Base-by-base conservation (phyloP, 768 basidiomycete species). In the Grammothele lineata region DNA sequence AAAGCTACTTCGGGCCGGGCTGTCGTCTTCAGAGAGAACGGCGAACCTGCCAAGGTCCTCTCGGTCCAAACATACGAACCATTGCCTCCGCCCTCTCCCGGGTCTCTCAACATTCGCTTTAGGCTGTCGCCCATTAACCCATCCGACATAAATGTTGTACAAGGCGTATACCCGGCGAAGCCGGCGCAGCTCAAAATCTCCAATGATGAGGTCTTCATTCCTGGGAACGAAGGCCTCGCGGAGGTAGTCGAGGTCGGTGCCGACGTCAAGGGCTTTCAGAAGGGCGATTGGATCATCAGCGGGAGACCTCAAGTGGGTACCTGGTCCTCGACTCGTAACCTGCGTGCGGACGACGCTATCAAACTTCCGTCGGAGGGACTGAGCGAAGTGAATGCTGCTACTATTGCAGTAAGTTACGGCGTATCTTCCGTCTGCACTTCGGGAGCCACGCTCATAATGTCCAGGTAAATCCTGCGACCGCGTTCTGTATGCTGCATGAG, bases 381-480 rank as follows among this genome's bases (percentile, higher is more conserved):
- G 33, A 77, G 68, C 14, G 77, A 81, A 52, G 84, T 72, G 18
- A 74, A 81, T 51, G 87, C 77, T n/a, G 87, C 89, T 12, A 90
- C 83, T 15, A 70, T 92, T 54, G 84, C 80, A 22, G 88, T 88
- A 54, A 34, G 76, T 60, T 10, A 17, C n/a, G n/a, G n/a, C n/a
- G n/a, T n/a, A n/a, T n/a, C n/a, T 10, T 15, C 10, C 23, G 40
- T 3, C 37, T 23, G 17, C 3, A 18, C 32, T n/a, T 18, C 9
- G 8, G n/a, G n/a, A n/a, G n/a, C n/a, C n/a, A n/a, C n/a, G n/a
- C n/a, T n/a, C n/a, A n/a, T n/a, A 47, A n/a, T 45, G 2, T 25
- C 14, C 43, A 88, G 81, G 81, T 92, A 22, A 94, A 94, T 59
- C 87, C 87, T 2, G 73, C 89, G 0, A 89, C 91, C 0, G 92